Conservation (phyloP, 1,139 yeast genomes). For the Candida sanyaensis region DNA sequence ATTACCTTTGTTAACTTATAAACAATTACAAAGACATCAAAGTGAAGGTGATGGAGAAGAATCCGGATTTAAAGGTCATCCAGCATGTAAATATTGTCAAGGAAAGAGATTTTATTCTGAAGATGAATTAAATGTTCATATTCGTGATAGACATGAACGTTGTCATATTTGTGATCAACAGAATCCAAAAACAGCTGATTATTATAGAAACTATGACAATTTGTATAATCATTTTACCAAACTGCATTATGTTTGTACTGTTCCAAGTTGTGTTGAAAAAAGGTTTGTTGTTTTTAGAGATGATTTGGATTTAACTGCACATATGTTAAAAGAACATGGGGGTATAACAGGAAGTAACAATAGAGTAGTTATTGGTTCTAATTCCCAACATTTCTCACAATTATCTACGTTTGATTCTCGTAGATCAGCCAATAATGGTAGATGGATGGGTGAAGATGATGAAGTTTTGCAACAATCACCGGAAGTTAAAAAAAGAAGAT, state of each 20-base stretch:
- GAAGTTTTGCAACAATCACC: conserved; percentile 34
- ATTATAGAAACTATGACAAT: conserved; percentile 74
- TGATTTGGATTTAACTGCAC: conserved; percentile 85
- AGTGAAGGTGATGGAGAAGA: conserved; percentile 62
- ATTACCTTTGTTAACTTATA: conserved; percentile 59
- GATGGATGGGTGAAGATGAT: conserved; percentile 23
- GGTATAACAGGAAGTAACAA: conserved; percentile 50
- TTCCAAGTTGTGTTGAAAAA: conserved; percentile 82
- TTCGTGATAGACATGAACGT: conserved; percentile 82
- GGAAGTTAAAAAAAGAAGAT: conserved; percentile 59
- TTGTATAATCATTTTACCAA: conserved; percentile 72
- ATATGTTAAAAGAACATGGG: conserved; percentile 83
- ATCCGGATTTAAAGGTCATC: conserved; percentile 85
- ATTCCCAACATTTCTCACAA: conserved; percentile 62
- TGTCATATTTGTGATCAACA: conserved; percentile 88
- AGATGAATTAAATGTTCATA: conserved; percentile 81
- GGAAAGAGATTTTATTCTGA: conserved; percentile 80
- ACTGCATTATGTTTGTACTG: conserved; percentile 77
- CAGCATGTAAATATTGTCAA: conserved; percentile 81
- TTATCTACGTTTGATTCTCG: conserved; percentile 54
- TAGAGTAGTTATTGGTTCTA: conserved; percentile 43
- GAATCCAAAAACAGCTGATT: conserved; percentile 66
- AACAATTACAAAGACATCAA: conserved; percentile 71
- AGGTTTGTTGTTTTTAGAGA: conserved; percentile 90
- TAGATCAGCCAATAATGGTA: conserved; percentile 3